A percentile compares a stretch with the other conserved stretches of the same genome.
Evolutionary conservation across 441 rosid species (phyloP).

Genomic region (Brassica hybrid): DNA sequence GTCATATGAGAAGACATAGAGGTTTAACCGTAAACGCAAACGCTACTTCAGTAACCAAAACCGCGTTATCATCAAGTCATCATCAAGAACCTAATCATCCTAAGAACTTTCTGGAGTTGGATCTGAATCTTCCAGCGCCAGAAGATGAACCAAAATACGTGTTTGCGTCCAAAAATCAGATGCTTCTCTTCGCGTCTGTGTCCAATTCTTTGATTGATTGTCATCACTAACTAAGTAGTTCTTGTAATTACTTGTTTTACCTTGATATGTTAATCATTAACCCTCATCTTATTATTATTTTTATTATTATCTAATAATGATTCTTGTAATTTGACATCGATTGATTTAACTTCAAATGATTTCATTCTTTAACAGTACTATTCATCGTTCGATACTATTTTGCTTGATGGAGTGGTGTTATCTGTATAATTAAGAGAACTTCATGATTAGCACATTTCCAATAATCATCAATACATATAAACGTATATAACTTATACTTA

Average conservation of each 20-base stretch:
- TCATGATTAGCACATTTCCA: not conserved
- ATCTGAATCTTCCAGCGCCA: conserved; percentile 95
- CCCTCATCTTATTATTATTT: conserved; percentile 3
- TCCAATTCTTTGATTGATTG: conserved; percentile 77
- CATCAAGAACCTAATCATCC: conserved; percentile 33
- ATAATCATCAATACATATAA: not conserved
- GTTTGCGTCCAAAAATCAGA: conserved; percentile 48
- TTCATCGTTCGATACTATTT: not conserved
- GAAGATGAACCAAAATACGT: conserved; percentile 69
- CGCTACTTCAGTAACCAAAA: conserved; percentile 27
- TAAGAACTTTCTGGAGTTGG: conserved; percentile 52
- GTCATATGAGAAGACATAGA: conserved; percentile 76
- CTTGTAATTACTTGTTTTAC: conserved; percentile 34
- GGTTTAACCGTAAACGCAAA: conserved; percentile 36
- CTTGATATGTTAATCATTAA: conserved; percentile 30
- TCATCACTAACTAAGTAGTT: conserved; percentile 57
- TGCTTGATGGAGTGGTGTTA: not conserved
- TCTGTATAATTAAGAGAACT: not conserved
- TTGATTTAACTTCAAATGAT: conserved; percentile 36
- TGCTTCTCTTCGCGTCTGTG: conserved; percentile 41
- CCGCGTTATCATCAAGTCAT: conserved; percentile 21
- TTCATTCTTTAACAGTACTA: conserved; percentile 23
- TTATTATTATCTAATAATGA: not conserved
- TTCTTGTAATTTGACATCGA: conserved; percentile 40
- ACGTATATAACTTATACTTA: conserved; percentile 26